Conservation (phyloP, 805 yeast species). For the Saccharomyces paradoxus region DNA sequence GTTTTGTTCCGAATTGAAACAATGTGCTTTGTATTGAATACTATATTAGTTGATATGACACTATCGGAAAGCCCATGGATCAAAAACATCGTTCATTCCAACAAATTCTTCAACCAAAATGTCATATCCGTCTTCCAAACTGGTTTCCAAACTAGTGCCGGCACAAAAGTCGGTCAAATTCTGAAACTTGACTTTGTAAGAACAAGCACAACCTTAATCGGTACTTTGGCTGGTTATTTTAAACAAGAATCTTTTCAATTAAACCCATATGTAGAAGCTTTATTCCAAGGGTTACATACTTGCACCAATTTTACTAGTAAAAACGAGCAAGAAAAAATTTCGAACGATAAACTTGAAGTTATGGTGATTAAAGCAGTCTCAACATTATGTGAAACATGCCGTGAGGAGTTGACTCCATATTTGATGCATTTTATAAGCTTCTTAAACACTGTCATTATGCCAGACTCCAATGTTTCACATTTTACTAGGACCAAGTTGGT, state of each 20-base stretch:
- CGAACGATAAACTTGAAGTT: constrained; percentile 24
- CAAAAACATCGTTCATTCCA: constrained; percentile 18
- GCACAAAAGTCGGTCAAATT: constrained; percentile 9
- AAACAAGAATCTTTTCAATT: constrained; percentile 15
- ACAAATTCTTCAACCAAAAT: constrained; percentile 19
- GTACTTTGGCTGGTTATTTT: constrained; percentile 26
- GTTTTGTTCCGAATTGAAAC: constrained; percentile 28
- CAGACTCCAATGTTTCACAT: constrained; percentile 21
- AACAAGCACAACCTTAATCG: constrained; percentile 22
- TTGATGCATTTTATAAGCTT: constrained; percentile 20
- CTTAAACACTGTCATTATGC: constrained; percentile 29
- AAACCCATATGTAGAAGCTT: constrained; percentile 17
- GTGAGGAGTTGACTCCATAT: constrained; percentile 19
- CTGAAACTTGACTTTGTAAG: constrained; percentile 25
- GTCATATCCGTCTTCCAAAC: constrained; percentile 20
- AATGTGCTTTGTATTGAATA: constrained; percentile 24
- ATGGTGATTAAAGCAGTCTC: constrained; percentile 24
- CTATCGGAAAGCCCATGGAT: constrained; percentile 26
- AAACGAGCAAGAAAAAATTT: constrained; percentile 5
- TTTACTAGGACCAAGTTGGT: constrained; percentile 44
- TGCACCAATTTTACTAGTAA: constrained; percentile 8
- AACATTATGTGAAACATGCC: constrained; percentile 24
- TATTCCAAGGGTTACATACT: constrained; percentile 25
- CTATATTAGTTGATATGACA: constrained; percentile 22
- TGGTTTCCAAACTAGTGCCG: constrained; percentile 15